Percentiles rank a stretch among this genome's conserved stretches.
Conservation (phyloP, 2,329 filamentous ascomycete genomes). For the Phialophora expanda region DNA sequence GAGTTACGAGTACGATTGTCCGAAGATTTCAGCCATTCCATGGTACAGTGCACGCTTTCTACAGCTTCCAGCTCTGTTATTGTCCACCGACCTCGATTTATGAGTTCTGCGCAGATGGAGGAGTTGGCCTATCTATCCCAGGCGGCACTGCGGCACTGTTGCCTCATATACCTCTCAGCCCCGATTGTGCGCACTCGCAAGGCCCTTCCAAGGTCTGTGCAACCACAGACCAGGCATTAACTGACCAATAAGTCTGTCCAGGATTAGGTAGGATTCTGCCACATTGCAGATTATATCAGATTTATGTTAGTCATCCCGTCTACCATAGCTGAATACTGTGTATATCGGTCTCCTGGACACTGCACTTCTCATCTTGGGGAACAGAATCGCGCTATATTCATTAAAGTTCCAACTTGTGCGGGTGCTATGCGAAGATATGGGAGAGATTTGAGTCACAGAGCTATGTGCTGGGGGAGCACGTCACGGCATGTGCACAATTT, state of each 20-base stretch:
- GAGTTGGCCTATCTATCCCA: neutral
- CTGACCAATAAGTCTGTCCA: conserved; percentile 5
- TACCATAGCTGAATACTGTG: neutral
- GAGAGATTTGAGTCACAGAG: neutral
- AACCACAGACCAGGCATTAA: conserved; percentile 1
- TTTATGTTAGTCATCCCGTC: conserved; percentile 19
- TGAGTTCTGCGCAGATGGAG: neutral
- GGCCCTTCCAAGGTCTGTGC: conserved; percentile 5
- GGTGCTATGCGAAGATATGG: neutral
- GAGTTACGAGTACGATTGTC: neutral
- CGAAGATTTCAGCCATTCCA: neutral
- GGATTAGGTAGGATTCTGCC: neutral
- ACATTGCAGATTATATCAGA: conserved; percentile 23
- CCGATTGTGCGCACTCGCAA: neutral
- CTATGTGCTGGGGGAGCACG: neutral
- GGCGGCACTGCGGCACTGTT: neutral
- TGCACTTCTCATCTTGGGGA: neutral
- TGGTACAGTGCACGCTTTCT: neutral
- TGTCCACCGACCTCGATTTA: neutral
- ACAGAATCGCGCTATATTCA: neutral
- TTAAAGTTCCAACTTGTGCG: neutral
- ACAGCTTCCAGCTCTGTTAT: neutral
- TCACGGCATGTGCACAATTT: conserved; percentile 18
- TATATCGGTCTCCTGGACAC: neutral
- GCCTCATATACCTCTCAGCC: conserved; percentile 10